A percentile compares a stretch with the other conserved stretches of the same genome.
phyloP scores from a whole-genome alignment of 202 grass and related monocot genomes.

The Hordeum pubiflorum region DNA sequence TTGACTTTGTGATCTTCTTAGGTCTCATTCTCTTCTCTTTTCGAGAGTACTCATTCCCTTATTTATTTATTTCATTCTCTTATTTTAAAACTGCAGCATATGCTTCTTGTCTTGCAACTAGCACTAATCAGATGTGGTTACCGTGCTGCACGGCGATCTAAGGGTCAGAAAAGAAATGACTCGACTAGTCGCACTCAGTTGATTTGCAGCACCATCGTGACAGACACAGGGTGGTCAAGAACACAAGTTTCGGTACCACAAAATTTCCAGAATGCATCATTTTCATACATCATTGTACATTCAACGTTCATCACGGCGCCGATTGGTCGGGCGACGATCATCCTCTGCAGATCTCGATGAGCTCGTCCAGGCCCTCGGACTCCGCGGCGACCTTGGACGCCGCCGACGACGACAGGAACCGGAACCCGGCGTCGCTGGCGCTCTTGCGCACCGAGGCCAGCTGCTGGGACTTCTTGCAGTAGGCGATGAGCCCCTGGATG shows the following conservation, averaged over 20 bases:
- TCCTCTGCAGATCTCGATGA: constrained; percentile 35
- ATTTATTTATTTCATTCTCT: not conserved
- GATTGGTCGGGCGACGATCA: not conserved
- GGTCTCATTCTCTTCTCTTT: not conserved
- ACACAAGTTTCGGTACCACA: not conserved
- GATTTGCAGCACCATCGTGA: constrained; percentile 13
- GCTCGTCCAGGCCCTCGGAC: constrained; percentile 40
- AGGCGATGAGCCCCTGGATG: constrained; percentile 84
- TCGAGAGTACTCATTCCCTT: too few relatives aligned
- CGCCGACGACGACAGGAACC: constrained; percentile 52
- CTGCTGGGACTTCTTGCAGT: constrained; percentile 95
- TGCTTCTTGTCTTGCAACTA: not conserved
- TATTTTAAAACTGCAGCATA: not conserved
- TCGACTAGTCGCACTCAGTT: not conserved
- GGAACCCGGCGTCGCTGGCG: constrained; percentile 61
- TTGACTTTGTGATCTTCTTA: not conserved
- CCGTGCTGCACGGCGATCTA: not conserved
- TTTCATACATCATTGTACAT: constrained; percentile 26
- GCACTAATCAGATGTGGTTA: not conserved
- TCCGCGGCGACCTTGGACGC: constrained; percentile 67
- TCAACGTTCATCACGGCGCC: not conserved
- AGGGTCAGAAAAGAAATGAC: not conserved
- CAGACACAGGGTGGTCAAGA: too few relatives aligned
- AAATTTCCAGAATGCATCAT: constrained; percentile 23
- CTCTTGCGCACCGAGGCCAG: constrained; percentile 68